phyloP scores from a whole-genome alignment of 176 grass and related monocot species.

The Paspalum notatum region DNA sequence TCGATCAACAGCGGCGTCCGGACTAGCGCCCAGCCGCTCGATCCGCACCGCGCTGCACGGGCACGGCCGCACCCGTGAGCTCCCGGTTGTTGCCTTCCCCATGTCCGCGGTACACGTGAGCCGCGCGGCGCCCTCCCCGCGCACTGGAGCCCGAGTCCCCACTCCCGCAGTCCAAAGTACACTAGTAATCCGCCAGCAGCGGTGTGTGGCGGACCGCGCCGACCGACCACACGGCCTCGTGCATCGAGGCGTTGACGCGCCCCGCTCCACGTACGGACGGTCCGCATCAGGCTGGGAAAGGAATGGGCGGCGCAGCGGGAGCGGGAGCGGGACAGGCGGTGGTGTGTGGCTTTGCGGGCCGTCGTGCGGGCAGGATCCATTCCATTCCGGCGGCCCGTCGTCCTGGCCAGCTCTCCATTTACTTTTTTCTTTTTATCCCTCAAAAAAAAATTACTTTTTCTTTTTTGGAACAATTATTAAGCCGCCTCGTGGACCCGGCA shows the following conservation, averaged over 20 bases:
- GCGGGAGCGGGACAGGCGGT: background rate
- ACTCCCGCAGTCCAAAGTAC: no score
- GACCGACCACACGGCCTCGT: background rate
- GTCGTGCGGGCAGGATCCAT: background rate
- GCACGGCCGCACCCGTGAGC: background rate
- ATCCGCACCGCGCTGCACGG: no score
- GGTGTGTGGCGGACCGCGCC: background rate
- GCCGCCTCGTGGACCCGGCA: background rate
- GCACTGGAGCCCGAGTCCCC: background rate
- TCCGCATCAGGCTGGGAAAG: background rate
- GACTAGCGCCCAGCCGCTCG: background rate
- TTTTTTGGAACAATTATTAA: background rate
- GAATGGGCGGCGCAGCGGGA: background rate
- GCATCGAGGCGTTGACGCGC: background rate
- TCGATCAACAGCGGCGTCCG: background rate
- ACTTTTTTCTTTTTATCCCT: no score
- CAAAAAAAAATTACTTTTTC: no score
- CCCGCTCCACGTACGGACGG: background rate
- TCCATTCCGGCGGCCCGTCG: background rate
- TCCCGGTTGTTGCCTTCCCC: background rate
- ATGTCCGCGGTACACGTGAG: conserved; percentile 29
- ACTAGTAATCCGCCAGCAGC: background rate
- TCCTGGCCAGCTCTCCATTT: background rate
- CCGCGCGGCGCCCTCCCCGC: background rate
- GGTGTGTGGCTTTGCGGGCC: background rate